These are phyloP conservation scores for Torulaspora delbrueckii DNA, from an alignment of 805 yeast genomes.

Conservation along the genomic window DNA sequence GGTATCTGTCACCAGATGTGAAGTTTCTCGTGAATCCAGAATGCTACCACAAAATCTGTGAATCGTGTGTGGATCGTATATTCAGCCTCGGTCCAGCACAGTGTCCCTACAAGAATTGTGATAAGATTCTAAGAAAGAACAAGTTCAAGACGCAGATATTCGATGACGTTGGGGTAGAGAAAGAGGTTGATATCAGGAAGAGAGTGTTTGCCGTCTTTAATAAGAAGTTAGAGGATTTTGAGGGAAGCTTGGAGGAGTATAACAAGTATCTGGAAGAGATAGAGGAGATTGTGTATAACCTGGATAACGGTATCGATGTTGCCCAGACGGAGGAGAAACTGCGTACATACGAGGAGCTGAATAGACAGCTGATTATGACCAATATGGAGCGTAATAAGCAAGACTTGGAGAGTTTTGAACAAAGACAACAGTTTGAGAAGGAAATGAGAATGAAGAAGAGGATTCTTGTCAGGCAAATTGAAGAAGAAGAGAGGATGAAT, in stretches of 20 bases:
- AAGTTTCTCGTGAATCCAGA: slow-evolving; percentile 90
- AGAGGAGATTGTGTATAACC: slow-evolving; percentile 73
- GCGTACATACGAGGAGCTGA: slow-evolving; percentile 63
- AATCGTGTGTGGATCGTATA: slow-evolving; percentile 91
- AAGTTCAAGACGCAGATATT: slow-evolving; percentile 88
- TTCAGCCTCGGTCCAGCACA: slow-evolving; percentile 94
- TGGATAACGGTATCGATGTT: slow-evolving; percentile 64
- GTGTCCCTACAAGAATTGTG: slow-evolving; percentile 92
- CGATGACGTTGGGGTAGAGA: slow-evolving; percentile 84
- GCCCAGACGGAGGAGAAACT: slow-evolving; percentile 64
- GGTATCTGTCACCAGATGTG: slow-evolving; percentile 91
- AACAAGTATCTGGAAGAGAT: slow-evolving; percentile 79
- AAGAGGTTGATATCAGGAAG: slow-evolving; percentile 86
- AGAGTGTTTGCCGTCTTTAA: slow-evolving; percentile 74
- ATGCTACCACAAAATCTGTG: slow-evolving; percentile 97
- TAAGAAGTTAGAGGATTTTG: slow-evolving; percentile 71
- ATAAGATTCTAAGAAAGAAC: slow-evolving; percentile 78
- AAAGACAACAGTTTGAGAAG: slow-evolving; percentile 62
- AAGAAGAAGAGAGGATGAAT: slow-evolving; percentile 52
- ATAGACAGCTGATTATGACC: slow-evolving; percentile 68
- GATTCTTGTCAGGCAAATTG: slow-evolving; percentile 57
- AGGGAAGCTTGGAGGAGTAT: slow-evolving; percentile 48
- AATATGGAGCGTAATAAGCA: slow-evolving; percentile 70
- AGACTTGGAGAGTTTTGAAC: slow-evolving; percentile 60
- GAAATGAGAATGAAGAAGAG: slow-evolving; percentile 51